These are phyloP conservation scores for Articulospora tetracladia DNA, from an alignment of 495 filamentous ascomycete species.

Conservation along the genomic window DNA sequence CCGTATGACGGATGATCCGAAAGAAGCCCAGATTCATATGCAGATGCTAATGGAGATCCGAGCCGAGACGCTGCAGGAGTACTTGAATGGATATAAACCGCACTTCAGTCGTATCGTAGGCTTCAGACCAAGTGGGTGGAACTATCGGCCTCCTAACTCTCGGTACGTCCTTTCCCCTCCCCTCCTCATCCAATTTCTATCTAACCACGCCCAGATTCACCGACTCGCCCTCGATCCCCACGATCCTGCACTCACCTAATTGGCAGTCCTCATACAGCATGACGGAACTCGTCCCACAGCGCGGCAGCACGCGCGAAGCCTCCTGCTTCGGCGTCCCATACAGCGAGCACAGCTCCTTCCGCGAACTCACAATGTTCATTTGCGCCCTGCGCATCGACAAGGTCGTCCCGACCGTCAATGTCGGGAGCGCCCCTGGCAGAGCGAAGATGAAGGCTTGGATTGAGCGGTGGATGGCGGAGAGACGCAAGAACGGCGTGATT, in stretches of 20 bases:
- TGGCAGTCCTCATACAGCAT: constrained; percentile 70
- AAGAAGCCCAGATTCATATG: constrained; percentile 95
- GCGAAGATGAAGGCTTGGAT: constrained; percentile 89
- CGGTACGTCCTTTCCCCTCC: constrained; percentile 18
- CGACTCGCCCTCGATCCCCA: constrained; percentile 59
- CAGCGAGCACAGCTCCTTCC: constrained; percentile 89
- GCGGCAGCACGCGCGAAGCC: constrained; percentile 71
- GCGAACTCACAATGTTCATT: constrained; percentile 90
- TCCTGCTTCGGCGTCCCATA: constrained; percentile 92
- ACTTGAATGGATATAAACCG: constrained; percentile 70
- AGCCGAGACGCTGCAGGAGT: constrained; percentile 82
- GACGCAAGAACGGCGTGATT: constrained; percentile 74
- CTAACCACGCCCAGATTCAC: constrained; percentile 36
- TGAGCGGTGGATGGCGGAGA: constrained; percentile 82
- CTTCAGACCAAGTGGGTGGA: constrained; percentile 90
- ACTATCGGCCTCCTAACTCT: constrained; percentile 68
- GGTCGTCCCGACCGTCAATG: constrained; percentile 92
- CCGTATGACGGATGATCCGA: constrained; percentile 73
- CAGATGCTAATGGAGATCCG: constrained; percentile 89
- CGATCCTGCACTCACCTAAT: constrained; percentile 65
- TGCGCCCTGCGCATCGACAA: constrained; percentile 82
- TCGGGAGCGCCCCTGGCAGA: constrained; percentile 57
- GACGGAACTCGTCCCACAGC: constrained; percentile 66
- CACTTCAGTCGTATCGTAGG: constrained; percentile 85
- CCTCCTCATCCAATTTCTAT: not conserved